Base-by-base conservation (phyloP, 2,329 filamentous ascomycete genomes). In the Paraphoma chrysanthemicola region DNA sequence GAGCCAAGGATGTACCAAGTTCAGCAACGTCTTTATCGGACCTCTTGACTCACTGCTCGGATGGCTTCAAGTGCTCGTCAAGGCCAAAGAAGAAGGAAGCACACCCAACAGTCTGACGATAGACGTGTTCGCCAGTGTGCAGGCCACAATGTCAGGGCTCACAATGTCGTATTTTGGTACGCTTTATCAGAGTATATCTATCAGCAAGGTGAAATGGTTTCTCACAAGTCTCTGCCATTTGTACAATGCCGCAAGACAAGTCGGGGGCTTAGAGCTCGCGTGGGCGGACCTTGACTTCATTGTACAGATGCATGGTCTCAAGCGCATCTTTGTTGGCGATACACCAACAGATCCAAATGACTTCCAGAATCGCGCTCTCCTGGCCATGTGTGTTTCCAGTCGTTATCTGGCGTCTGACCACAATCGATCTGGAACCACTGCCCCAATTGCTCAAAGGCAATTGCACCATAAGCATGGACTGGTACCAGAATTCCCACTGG, bases 211-310 rank as follows among this genome's bases (percentile, higher is more conserved):
- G 6, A 30, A 51, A 28, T 68, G 63, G 63, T 65, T 68, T 45
- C 29, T 63, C 9, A 51, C 51, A 9, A 55, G 46, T 10, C 43
- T 68, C 4, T 45, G 47, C 14, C 65, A 68, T 47, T 54, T 68
- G 4, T 67, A 68, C 51, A 68, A 68, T 31, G 63, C 65, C 41
- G 60, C 57, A 29, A 45, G 45, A 29, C 54, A 65, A 28, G 52
- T 65, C 14, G 65, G 65, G 3, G 59, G 62, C 11, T 45, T 68
- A 42, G 8, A 43, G 6, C 10, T 57, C 18, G 12, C 18, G 9
- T 68, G 64, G 65, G 48, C 59, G 8, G 64, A 68, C 39, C 58
- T 68, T 12, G 63, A 68, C 3, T 64, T 59, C 49, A 51, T 68
- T 46, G 62, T 68, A 6, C n/a, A 62, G 14, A 55, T 50, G 36